Evolutionary conservation across 208 protist genomes (phyloP), one percentile per base, ranked within the genome.

Genomic region (Acanthamoeba lenticulata): DNA sequence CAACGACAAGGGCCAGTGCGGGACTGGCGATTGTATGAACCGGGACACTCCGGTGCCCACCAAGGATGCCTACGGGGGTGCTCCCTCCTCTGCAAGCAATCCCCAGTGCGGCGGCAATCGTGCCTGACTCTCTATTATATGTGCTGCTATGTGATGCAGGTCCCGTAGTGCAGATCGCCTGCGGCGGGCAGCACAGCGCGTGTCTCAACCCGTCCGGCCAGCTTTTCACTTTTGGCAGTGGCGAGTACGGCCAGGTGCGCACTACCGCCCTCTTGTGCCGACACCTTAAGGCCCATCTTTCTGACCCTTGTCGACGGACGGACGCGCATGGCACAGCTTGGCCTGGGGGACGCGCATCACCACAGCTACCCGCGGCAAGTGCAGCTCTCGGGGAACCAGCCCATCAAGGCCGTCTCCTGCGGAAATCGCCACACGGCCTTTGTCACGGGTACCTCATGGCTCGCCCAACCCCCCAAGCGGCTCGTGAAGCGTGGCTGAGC

Each of bases 1-100:
- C n/a, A 88, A 88, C 79, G 47, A 88, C 24, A 49, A 57, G 45
- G 79, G 79, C 19, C 79, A 88, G 36, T 88, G 79, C 79, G 79
- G 79, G 1, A 34, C 47, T 19, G 79, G 79, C 9, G 79, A 88
- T 29, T 77, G 67, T 34, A 44, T 77, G 32, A 77, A 77, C 67
- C 21, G 67, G 19, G 67, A 77, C 36, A 77, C 67, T 6, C 67
- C 67, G 2, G 47, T 57, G 44, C 40, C 79, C 17, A 40, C n/a
- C 79, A 88, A 88, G 36, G 79, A 62, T 11, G 79, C 40, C 4
- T 60, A 57, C 15, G 32, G 32, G 2, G 79, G 40, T 60, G 21
- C 4, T 5, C 5, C n/a, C 4, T 42, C 5, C 19, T 69, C 60
- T 69, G 13, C 19, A 69, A 69, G 19, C 60, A 69, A 29, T 69